Evolutionary conservation across 129 eudicot species (phyloP).

Genomic region (Escallonia herrerae): DNA sequence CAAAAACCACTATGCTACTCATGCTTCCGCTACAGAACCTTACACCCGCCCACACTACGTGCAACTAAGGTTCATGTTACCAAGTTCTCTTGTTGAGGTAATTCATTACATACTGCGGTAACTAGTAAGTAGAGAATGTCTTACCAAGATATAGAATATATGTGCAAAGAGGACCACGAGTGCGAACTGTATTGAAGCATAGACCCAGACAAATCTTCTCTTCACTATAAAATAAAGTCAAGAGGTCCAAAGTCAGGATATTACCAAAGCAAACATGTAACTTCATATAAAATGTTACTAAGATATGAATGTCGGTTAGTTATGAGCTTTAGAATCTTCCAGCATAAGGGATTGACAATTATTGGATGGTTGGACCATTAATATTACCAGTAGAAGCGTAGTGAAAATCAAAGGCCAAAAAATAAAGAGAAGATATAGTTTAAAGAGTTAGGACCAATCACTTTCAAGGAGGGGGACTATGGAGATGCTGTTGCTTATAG

Average conservation of each 20-base stretch:
- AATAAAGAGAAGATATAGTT: too few species aligned
- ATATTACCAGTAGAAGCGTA: too few species aligned
- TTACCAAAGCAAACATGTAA: neutral
- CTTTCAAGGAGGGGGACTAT: neutral
- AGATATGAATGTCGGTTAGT: neutral
- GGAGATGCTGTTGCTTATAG: neutral
- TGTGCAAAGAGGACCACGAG: slow-evolving; percentile 85
- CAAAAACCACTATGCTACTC: too few species aligned
- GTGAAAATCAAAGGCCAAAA: too few species aligned
- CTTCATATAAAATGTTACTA: neutral
- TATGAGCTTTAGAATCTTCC: neutral
- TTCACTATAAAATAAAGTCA: slow-evolving; percentile 38
- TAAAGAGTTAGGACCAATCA: neutral
- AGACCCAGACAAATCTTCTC: slow-evolving; percentile 69
- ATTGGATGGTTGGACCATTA: neutral
- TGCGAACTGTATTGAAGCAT: slow-evolving; percentile 67
- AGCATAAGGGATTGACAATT: neutral
- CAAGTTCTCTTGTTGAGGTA: neutral
- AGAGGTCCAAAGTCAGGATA: slow-evolving; percentile 4
- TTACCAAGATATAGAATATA: slow-evolving; percentile 78
- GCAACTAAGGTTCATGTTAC: neutral
- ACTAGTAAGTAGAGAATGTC: slow-evolving; percentile 7
- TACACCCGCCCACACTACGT: too few species aligned
- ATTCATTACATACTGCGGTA: neutral
- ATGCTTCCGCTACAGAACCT: too few species aligned